phyloP scores from a whole-genome alignment of 306 rosid genomes.

The Urtica urens region DNA sequence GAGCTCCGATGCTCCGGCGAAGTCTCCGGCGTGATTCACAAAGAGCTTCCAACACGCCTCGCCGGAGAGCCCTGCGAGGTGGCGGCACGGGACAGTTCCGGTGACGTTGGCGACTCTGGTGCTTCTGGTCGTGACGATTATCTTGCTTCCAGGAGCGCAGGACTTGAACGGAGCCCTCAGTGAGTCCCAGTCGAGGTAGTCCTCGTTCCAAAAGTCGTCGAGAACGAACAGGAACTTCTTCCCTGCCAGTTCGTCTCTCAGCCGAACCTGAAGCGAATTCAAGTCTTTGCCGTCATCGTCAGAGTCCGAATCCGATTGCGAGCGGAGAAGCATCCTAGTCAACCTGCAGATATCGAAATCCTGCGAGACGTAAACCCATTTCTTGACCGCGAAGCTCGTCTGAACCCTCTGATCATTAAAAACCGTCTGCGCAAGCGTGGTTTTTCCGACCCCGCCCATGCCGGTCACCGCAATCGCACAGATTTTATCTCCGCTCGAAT shows the following conservation, averaged over 20 bases:
- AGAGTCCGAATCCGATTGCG: not conserved
- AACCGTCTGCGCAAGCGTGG: constrained; percentile 3
- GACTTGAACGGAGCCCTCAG: not conserved
- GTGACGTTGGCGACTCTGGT: not conserved
- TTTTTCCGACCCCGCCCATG: constrained; percentile 6
- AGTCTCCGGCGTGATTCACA: not conserved
- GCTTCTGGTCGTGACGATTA: constrained; percentile 10
- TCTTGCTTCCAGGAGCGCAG: constrained; percentile 11
- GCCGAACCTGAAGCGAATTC: not conserved
- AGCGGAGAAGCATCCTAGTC: not conserved
- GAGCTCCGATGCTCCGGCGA: not conserved
- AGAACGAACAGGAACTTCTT: constrained; percentile 4
- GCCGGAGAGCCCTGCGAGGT: not conserved
- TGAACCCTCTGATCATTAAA: not conserved
- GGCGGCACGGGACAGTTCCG: not conserved
- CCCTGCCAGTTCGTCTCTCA: not conserved
- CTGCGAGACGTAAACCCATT: constrained; percentile 1
- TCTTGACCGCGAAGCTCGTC: not conserved
- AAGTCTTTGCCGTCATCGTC: not conserved
- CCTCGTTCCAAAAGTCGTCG: constrained; percentile 6
- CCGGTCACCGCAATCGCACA: constrained; percentile 2
- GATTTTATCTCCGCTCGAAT: not conserved
- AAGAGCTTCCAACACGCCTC: constrained; percentile 5
- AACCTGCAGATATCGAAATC: not conserved
- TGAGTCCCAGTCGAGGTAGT: not conserved